Evolutionary conservation across 208 protist genomes (phyloP), one percentile per base, ranked within the genome.

Genomic region (Balamuthia mandrillaris): DNA sequence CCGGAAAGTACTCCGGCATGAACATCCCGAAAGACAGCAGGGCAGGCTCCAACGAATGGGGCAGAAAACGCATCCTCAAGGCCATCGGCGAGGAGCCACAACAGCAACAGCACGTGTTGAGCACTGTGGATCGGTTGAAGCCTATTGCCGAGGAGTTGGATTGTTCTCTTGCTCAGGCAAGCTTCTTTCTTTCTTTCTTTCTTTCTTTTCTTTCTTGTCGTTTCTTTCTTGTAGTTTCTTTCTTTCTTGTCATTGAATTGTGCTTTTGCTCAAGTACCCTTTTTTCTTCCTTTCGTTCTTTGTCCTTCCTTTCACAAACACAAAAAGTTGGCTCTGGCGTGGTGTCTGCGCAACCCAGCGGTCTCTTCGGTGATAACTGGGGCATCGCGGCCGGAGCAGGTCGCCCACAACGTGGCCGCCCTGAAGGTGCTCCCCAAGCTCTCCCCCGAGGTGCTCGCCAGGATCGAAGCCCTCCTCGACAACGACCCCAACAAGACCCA

Each of bases 1-100:
- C 85, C 14, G 85, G 85, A 44, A 88, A 88, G 44, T 88, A 88
- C 45, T 56, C 74, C 41, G 75, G 84, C 10, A 29, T n/a, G n/a
- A n/a, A 66, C 18, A 42, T 83, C 10, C 84, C 84, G 54, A 37
- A 56, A 14, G 82, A 78, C 42, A 74, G 58, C 60, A 39, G 79
- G 24, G 41, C 44, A 5, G 79, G 41, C 3, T 44, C 52, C 31
- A 45, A 31, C 2, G 45, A 31, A 4, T 44, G 42, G 1, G 79
- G 54, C 37, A 68, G 41, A 31, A 18, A 27, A 12, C 58, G 35
- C 3, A 68, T 84, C 24, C 27, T 31, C 7, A 31, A 3, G 3
- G 47, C 52, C 41, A 37, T 84, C 21, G 79, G 54, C 18, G 33
- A 9, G 10, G 49, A 54, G 49, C 16, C 49, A 18, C 16, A 18